Evolutionary conservation across 768 basidiomycete genomes (phyloP).

Genomic region (Phaffia australis): DNA sequence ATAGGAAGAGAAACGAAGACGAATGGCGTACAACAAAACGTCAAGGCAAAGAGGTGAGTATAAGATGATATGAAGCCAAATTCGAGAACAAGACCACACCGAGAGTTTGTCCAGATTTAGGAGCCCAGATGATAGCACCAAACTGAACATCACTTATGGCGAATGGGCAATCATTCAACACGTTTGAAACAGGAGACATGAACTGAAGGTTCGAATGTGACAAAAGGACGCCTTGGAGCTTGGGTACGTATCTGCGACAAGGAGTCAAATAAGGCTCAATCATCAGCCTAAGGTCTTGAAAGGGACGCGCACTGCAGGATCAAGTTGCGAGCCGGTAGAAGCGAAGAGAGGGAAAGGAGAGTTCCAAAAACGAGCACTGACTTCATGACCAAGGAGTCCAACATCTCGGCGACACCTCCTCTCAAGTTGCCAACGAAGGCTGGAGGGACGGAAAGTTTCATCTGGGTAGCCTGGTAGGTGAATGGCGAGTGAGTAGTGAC

Average conservation of each 20-base stretch:
- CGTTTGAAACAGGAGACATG: slow-evolving; percentile 50
- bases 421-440: slow-evolving; percentile 12
- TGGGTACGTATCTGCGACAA: slow-evolving; percentile 62
- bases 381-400: slow-evolving; percentile 95
- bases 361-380: slow-evolving; percentile 38
- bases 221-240: slow-evolving; percentile 75
- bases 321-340: neutral
- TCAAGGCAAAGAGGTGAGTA: neutral
- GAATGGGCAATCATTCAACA: slow-evolving; percentile 77
- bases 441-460: slow-evolving; percentile 20
- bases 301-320: neutral
- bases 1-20: neutral
- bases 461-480: slow-evolving; percentile 15
- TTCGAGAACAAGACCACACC: slow-evolving; percentile 43
- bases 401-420: slow-evolving; percentile 68
- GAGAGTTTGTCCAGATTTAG: slow-evolving; percentile 66
- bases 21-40: neutral
- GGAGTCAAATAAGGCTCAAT: neutral
- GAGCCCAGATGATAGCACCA: slow-evolving; percentile 81
- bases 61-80: neutral
- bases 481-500: slow-evolving; percentile 8
- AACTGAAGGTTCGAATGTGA: slow-evolving; percentile 71
- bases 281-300: neutral
- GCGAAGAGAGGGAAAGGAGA: neutral
- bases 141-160: slow-evolving; percentile 63